Base-by-base conservation (phyloP, 179 eudicot genomes). In the Pouteria campechiana region DNA sequence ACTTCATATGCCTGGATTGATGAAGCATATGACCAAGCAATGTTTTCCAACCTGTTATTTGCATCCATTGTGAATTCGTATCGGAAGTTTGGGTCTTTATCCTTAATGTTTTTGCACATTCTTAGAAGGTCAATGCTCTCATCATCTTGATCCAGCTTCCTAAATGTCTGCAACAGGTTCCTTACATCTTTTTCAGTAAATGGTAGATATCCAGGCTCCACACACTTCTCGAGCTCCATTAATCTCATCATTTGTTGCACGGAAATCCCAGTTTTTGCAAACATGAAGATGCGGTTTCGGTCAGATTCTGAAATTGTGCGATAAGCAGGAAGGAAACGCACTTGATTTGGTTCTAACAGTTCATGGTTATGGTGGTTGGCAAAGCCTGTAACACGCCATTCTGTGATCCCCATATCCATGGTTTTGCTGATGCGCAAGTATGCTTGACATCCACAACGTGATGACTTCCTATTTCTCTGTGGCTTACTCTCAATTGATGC, bases 171-270 rank as follows among this genome's bases (percentile, higher is more conserved):
- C 48, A 89, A 72, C 43, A 89, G 64, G 57, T 89, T 89, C 55
- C 97, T 67, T 24, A 89, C 85, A 74, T 89, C 97, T 59, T 85
- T 89, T 60, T 89, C 97, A 0, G 95, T 85, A 57, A 81, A 89
- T 0, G 95, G 95, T 44, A 89, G 70, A 44, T 67, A 74, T 16
- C 95, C 97, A 11, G 89, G 93, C 48, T 85, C 86, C 44, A 89
- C 70, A 47, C 79, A 60, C 64, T 85, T 89, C 66, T 89, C 97
- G 23, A 89, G 85, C 69, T 81, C 97, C 69, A 89, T 37, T 13
- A 89, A 68, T 74, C 76, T 85, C 83, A 85, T 76, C 95, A 89
- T 89, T 61, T 85, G 97, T 44, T 85, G 97, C 63, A 89, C 95
- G 9, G 97, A 76, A 37, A 89, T 85, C 25, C 93, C 97, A 3